A percentile compares a stretch with the other conserved stretches of the same genome.
Conservation (phyloP, 345 rosid genomes). For the Acer campestre region DNA sequence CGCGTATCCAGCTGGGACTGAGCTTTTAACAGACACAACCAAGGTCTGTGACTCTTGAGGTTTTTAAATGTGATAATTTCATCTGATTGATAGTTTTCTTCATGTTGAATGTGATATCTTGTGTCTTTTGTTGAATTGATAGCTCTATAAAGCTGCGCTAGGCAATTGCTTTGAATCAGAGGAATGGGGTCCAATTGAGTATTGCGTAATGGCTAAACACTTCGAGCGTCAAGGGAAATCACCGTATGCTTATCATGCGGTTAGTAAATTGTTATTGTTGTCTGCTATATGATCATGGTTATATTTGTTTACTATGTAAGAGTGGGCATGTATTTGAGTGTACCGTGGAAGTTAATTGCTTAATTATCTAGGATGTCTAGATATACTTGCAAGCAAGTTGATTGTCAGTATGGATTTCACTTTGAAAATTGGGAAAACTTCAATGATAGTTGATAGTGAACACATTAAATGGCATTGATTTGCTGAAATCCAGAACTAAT, state of each 20-base stretch:
- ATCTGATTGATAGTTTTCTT: conserved; percentile 6
- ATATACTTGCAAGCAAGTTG: background rate
- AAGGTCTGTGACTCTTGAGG: conserved; percentile 45
- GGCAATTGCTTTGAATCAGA: conserved; percentile 85
- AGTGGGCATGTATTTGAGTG: background rate
- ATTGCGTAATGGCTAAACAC: conserved; percentile 80
- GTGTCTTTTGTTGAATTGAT: conserved; percentile 21
- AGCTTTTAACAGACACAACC: conserved; percentile 74
- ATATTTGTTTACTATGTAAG: background rate
- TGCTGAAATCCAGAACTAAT: conserved; percentile 2
- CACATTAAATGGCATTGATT: background rate
- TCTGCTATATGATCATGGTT: background rate
- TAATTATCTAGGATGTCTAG: background rate
- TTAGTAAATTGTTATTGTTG: conserved; percentile 14
- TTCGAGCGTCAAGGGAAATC: conserved; percentile 93
- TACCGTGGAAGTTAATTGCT: background rate
- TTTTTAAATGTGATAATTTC: background rate
- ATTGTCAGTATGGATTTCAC: background rate
- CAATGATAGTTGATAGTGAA: background rate
- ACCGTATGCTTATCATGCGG: conserved; percentile 90
- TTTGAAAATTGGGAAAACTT: background rate
- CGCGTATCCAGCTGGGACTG: conserved; percentile 93
- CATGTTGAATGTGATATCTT: conserved; percentile 1
- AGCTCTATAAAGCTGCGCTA: conserved; percentile 89
- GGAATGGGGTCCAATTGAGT: conserved; percentile 90